Evolutionary conservation across 2,329 filamentous ascomycete genomes (phyloP).

Genomic region (Ophiocordyceps australis): DNA sequence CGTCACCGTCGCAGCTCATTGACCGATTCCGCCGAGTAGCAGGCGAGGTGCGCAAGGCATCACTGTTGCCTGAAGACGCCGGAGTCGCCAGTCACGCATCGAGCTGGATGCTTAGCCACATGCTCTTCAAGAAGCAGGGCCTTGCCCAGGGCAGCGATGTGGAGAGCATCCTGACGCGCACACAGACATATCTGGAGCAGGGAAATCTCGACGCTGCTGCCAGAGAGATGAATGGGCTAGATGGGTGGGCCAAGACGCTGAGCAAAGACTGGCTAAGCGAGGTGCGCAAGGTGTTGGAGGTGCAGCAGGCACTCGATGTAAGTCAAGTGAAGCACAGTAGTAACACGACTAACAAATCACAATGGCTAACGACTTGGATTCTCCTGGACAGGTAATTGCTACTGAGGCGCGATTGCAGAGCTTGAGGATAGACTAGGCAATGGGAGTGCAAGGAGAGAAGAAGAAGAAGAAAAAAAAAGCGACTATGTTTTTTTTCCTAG

Average conservation of each 20-base stretch:
- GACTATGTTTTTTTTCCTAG: neutral
- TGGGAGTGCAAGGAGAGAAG: slow-evolving; percentile 10
- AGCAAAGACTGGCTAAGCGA: slow-evolving; percentile 89
- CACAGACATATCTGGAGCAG: slow-evolving; percentile 81
- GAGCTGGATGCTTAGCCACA: slow-evolving; percentile 74
- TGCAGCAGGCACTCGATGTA: slow-evolving; percentile 90
- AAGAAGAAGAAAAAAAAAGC: slow-evolving; percentile 6
- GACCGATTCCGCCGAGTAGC: slow-evolving; percentile 93
- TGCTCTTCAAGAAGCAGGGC: slow-evolving; percentile 90
- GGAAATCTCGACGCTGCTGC: slow-evolving; percentile 83
- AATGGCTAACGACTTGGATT: too few relatives aligned
- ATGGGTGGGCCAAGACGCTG: slow-evolving; percentile 89
- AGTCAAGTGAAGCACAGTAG: slow-evolving; percentile 18
- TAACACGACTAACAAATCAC: slow-evolving; percentile 1
- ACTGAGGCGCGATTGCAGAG: slow-evolving; percentile 82
- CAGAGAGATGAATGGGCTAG: slow-evolving; percentile 82
- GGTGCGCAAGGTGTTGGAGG: slow-evolving; percentile 81
- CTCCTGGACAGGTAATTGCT: slow-evolving; percentile 54
- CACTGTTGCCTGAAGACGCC: slow-evolving; percentile 78
- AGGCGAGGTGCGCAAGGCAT: slow-evolving; percentile 82
- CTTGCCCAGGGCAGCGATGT: slow-evolving; percentile 74
- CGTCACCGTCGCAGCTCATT: slow-evolving; percentile 68
- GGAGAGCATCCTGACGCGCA: slow-evolving; percentile 79
- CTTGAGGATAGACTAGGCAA: slow-evolving; percentile 56
- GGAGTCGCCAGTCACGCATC: slow-evolving; percentile 90